Conservation (phyloP, 2,329 filamentous ascomycete genomes). For the Cucurbitaria berberidis region DNA sequence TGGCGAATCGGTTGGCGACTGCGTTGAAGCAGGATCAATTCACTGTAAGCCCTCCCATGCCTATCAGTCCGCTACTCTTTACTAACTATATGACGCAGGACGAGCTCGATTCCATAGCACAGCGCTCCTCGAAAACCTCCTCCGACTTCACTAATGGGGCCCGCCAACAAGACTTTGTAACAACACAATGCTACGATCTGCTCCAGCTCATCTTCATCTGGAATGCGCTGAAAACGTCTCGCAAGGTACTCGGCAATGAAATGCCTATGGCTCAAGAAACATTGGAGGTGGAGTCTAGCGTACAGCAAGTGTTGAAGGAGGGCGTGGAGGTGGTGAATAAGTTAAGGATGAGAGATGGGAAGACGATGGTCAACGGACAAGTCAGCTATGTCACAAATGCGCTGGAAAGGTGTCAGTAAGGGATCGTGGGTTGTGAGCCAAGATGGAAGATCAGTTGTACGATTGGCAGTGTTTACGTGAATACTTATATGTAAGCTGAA, state of each 20-base stretch:
- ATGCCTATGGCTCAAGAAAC: slow-evolving; percentile 40
- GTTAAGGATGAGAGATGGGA: slow-evolving; percentile 7
- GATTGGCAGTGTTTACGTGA: not conserved
- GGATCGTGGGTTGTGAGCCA: not conserved
- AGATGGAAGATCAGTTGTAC: not conserved
- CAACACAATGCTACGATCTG: slow-evolving; percentile 28
- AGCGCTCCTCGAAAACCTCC: slow-evolving; percentile 3
- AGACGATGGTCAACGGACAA: not conserved
- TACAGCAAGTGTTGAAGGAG: slow-evolving; percentile 11
- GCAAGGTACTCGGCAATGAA: slow-evolving; percentile 47
- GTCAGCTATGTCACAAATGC: slow-evolving; percentile 3
- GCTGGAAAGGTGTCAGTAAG: slow-evolving; percentile 1
- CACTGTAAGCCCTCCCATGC: slow-evolving; percentile 15
- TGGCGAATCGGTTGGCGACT: slow-evolving; percentile 49
- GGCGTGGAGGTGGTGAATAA: slow-evolving; percentile 7
- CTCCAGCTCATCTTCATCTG: slow-evolving; percentile 47
- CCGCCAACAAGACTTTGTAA: slow-evolving; percentile 2
- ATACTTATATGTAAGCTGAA: no score
- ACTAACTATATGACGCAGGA: slow-evolving; percentile 2
- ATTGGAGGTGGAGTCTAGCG: slow-evolving; percentile 17
- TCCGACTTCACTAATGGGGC: slow-evolving; percentile 13
- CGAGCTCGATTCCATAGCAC: slow-evolving; percentile 11
- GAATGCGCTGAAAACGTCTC: slow-evolving; percentile 53
- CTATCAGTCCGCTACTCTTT: not conserved
- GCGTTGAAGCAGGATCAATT: slow-evolving; percentile 35